Conservation (phyloP, 225 moss, liverwort and hornwort genomes). For the Neckera pumila region DNA sequence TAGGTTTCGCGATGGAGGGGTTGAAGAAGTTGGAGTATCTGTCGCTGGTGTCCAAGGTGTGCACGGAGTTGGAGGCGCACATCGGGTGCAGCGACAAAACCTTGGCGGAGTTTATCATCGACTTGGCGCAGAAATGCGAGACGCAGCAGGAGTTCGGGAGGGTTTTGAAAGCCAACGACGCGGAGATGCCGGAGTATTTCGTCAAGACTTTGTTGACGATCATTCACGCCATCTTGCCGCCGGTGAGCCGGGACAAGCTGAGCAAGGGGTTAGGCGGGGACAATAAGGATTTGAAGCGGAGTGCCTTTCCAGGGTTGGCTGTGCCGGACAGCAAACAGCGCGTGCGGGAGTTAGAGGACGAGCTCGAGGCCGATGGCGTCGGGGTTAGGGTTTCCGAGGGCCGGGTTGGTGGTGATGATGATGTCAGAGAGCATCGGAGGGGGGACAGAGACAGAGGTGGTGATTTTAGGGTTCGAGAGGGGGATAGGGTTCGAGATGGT, state of each 20-base stretch:
- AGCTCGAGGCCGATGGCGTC: slow-evolving; percentile 37
- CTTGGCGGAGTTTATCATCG: slow-evolving; percentile 82
- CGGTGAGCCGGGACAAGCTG: slow-evolving; percentile 31
- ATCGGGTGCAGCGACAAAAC: slow-evolving; percentile 75
- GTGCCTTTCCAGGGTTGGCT: slow-evolving; percentile 62
- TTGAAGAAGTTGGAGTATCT: slow-evolving; percentile 85
- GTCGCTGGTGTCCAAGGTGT: slow-evolving; percentile 82
- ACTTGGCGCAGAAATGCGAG: slow-evolving; percentile 67
- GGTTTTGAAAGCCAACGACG: slow-evolving; percentile 55
- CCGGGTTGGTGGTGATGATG: slow-evolving; percentile 25
- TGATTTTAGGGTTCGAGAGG: slow-evolving; percentile 21
- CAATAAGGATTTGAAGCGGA: slow-evolving; percentile 35
- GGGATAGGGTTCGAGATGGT: slow-evolving; percentile 19
- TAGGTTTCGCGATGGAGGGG: slow-evolving; percentile 41
- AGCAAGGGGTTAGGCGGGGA: slow-evolving; percentile 35
- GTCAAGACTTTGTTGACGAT: slow-evolving; percentile 81
- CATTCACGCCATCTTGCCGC: slow-evolving; percentile 81
- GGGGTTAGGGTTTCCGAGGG: slow-evolving; percentile 26
- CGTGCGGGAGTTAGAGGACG: slow-evolving; percentile 73
- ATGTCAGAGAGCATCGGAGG: slow-evolving; percentile 21
- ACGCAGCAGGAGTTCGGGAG: slow-evolving; percentile 55
- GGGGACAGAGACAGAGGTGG: slow-evolving; percentile 23
- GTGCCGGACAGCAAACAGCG: slow-evolving; percentile 83
- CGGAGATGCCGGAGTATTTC: slow-evolving; percentile 94
- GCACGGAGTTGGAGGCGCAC: slow-evolving; percentile 86